Percentiles rank a stretch among this genome's conserved stretches.
Evolutionary conservation across 345 rosid species (phyloP).

Genomic region (Excoecaria cochinchinensis): DNA sequence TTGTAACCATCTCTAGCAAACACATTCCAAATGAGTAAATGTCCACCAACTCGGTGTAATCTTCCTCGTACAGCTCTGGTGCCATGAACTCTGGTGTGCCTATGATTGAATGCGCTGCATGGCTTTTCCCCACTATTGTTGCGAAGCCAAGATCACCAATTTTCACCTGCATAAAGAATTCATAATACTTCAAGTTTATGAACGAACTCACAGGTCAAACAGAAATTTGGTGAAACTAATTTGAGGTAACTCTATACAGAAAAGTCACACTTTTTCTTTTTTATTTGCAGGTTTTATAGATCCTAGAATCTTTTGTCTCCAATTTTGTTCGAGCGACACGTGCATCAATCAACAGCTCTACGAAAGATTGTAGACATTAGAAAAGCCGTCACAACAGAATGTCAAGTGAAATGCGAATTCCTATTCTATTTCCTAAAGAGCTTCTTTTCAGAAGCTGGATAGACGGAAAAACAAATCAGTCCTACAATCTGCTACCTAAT

Average conservation of each 20-base stretch:
- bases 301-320: not conserved
- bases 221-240: not conserved
- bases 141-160: slow-evolving; percentile 79
- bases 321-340: not conserved
- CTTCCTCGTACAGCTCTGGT: slow-evolving; percentile 70
- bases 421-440: not conserved
- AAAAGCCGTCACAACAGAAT: not conserved
- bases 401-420: not conserved
- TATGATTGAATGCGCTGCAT: slow-evolving; percentile 55
- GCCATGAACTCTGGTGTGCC: slow-evolving; percentile 78
- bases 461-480: not conserved
- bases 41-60: slow-evolving; percentile 70
- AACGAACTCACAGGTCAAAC: not conserved
- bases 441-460: not conserved
- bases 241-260: not conserved
- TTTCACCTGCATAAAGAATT: slow-evolving; percentile 41
- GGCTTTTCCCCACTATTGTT: slow-evolving; percentile 61
- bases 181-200: slow-evolving; percentile 6
- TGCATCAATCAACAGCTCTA: not conserved
- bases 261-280: not conserved
- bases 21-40: slow-evolving; percentile 68
- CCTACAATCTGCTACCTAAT: not conserved
- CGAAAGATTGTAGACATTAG: not conserved
- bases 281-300: not conserved
- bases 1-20: slow-evolving; percentile 65